Evolutionary conservation across 2,329 filamentous ascomycete genomes (phyloP), one percentile per base, ranked within the genome.

Genomic region (Immersiporthe knoxdaviesiana): DNA sequence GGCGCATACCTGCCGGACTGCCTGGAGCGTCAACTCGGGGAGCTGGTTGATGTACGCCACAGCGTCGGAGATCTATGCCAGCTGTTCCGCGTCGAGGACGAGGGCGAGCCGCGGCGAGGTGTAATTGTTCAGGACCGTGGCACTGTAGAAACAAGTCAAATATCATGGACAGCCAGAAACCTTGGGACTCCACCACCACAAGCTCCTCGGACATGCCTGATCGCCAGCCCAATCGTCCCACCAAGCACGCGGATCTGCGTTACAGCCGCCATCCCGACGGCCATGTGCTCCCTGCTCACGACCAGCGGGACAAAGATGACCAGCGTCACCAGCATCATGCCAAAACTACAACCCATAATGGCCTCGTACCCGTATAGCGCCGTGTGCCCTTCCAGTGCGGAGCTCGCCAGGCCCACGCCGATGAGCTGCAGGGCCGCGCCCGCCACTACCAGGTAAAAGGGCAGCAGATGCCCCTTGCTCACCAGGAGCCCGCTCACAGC

Each of bases 311-410:
- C 76, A 41, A 78, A 74, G 41, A 77, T 77, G 8, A 80, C 56
- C 11, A 79, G 63, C 3, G 77, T 77, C 32, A 73, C 74, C 58
- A 78, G 76, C 16, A 70, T 74, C 63, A 80, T 72, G 2, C 78
- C 80, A 66, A 81, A 78, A 1, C 80, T 79, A 27, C 79, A 75
- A 11, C 78, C 80, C 72, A 80, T 77, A 11, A 81, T 70, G 1
- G 74, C 76, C 65, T 81, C 73, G 52, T 77, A 81, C 8, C 76
- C 78, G 67, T 78, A 79, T 52, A 78, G 73, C 5, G 72, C 72
- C 1, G 69, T 64, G 32, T 70, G 63, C 6, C 67, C 70, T 66
- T 41, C 11, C 77, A 64, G 7, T 3, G 8, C 58, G 14, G 77
- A 75, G 54, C 75, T 76, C 8, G 76, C 73, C 3, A 81, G 72